phyloP scores from a whole-genome alignment of 2,329 filamentous ascomycete genomes.

The Septoria petroselini region DNA sequence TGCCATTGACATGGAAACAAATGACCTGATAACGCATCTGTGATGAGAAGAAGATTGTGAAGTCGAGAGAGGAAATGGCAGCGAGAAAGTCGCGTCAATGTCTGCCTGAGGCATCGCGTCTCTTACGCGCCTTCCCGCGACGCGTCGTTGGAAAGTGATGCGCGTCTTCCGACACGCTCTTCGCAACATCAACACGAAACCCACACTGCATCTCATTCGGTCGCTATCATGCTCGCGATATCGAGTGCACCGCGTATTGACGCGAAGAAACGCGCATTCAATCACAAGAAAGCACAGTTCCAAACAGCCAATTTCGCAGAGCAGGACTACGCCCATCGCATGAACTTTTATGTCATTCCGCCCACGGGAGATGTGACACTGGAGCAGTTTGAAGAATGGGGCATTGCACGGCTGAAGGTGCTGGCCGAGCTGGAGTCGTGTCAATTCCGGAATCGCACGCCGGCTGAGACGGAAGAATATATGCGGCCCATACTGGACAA shows the following conservation, averaged over 20 bases:
- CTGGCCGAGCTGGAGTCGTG: constrained; percentile 89
- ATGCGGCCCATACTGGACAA: constrained; percentile 87
- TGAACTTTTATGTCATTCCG: constrained; percentile 87
- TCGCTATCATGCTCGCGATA: constrained; percentile 31
- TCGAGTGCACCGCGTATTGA: constrained; percentile 44
- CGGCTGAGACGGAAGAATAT: constrained; percentile 75
- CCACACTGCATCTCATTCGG: neutral
- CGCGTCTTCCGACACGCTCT: no score
- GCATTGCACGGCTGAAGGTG: constrained; percentile 84
- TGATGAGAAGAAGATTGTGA: no score
- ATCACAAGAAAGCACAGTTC: constrained; percentile 82
- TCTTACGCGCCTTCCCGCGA: constrained; percentile 2
- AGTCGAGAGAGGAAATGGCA: no score
- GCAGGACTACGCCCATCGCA: constrained; percentile 73
- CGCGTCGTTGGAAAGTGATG: no score
- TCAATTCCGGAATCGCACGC: constrained; percentile 85
- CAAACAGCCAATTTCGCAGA: constrained; percentile 72
- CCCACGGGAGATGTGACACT: constrained; percentile 93
- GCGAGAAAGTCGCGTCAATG: no score
- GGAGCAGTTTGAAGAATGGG: constrained; percentile 98
- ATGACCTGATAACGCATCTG: no score
- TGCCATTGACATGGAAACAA: neutral
- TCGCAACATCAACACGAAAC: neutral
- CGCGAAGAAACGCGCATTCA: constrained; percentile 69
- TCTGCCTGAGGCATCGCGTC: neutral